A percentile compares a stretch with the other conserved stretches of the same genome.
Conservation (phyloP, 192 early-diverging fungal genomes). For the Backusella tarrabulga region DNA sequence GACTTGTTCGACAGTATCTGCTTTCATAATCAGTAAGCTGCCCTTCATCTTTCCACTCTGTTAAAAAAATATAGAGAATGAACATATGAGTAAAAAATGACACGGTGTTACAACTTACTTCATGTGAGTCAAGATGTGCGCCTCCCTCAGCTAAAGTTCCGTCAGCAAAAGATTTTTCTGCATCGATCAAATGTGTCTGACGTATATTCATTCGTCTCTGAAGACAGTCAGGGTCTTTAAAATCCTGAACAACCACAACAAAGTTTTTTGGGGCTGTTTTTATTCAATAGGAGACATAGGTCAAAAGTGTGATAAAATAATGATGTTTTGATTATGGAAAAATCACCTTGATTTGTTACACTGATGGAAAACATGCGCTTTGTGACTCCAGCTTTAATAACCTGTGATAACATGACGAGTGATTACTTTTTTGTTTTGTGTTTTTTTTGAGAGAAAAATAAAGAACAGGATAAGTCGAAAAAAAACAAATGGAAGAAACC, state of each 20-base stretch:
- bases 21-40: neutral
- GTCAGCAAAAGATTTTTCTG: neutral
- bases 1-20: neutral
- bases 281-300: neutral
- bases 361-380: neutral
- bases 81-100: neutral
- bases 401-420: neutral
- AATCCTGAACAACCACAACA: constrained; percentile 6
- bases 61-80: neutral
- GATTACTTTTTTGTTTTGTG: neutral
- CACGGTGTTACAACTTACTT: neutral
- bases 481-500: neutral
- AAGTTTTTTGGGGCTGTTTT: neutral
- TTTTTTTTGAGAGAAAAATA: neutral
- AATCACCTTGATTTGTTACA: neutral
- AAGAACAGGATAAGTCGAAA: neutral
- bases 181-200: neutral
- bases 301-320: neutral
- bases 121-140: constrained; percentile 6
- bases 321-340: neutral
- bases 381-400: neutral
- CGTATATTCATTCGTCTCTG: neutral
- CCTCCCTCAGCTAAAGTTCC: neutral
- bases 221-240: neutral
- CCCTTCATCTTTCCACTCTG: constrained; percentile 19